Base-by-base conservation (phyloP, 2,329 filamentous ascomycete species). In the Colletotrichum sp. region DNA sequence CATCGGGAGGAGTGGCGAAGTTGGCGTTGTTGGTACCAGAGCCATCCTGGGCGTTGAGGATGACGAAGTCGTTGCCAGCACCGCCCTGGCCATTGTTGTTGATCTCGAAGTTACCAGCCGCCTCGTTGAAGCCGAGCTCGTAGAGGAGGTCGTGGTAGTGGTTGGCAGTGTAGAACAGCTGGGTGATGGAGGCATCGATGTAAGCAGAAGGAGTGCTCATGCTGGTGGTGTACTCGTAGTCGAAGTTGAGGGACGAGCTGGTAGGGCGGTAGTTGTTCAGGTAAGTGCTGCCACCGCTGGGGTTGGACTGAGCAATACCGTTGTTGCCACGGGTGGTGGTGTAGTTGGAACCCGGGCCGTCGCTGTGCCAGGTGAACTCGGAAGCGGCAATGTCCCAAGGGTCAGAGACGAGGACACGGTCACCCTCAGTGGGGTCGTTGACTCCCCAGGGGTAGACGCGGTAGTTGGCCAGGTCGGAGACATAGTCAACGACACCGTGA, bases 161-260 rank as follows among this genome's bases (percentile, higher is more conserved):
- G 83, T 91, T 91, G 52, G 86, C 84, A 1, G 88, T 91, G 84
- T 91, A 91, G 83, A 89, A 91, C 12, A 90, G 85, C 81, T 91
- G 89, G 5, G 88, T 86, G 59, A 89, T 82, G 0, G 89, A 89
- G 13, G 89, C 88, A 62, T 90, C 86, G 61, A 82, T 81, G 79
- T 90, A 91, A 8, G 78, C 70, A 32, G 80, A 80, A 2, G 83
- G 83, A 15, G 83, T 80, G 5, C 81, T 80, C 75, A 81, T 70
- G 68, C 78, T 79, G 7, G 80, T 77, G 57, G 80, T 80, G 80
- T 84, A 87, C 22, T 81, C 77, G 78, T 86, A 88, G 72, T 84
- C 79, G 76, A 90, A 91, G 73, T 84, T 82, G 27, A 86, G 81
- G 12, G 81, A 74, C 2, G 83, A 49, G 71, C 83, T 85, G 59